Base-by-base conservation (phyloP, 2,329 filamentous ascomycete genomes). In the Alternaria brassicae region DNA sequence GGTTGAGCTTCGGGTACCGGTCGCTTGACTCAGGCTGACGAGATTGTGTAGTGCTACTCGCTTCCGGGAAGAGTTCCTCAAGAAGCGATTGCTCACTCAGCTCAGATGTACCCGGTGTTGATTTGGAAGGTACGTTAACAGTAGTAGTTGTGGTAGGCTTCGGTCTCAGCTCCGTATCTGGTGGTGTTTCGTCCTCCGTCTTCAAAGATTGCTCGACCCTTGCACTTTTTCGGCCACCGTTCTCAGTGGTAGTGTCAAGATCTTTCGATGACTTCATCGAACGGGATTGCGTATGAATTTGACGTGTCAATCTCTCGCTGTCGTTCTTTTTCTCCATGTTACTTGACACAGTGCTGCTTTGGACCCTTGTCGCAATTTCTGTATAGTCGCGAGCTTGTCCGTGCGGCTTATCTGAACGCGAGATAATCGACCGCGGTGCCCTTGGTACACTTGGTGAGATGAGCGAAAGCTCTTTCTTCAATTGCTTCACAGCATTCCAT, bases 51-150 rank as follows among this genome's bases (percentile, higher is more conserved):
- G 67, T 59, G 25, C 53, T 63, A 53, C 48, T 70, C 23, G 67
- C 81, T 64, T 85, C 83, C 5, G 86, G 85, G 64, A 88, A 88
- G 1, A 88, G 80, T 64, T 85, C 81, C 52, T 81, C 79, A 6
- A 82, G 70, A 48, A 83, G 73, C 4, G 80, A 79, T 28, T 72
- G 74, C 50, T 75, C 69, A 42, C 59, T 71, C 39, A 55, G 23
- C 45, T 57, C 63, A 10, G 47, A 50, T 2, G 36, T 52, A 27
- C 23, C 45, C 17, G 41, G 36, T 23, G 51, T 36, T 41, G 53
- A 39, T 51, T 56, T 57, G n/a, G 56, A n/a, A 13, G 36, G 34
- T 8, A 27, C 7, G 19, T n/a, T 25, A 17, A 27, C n/a, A 6
- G 28, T 21, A 39, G 19, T 17, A 17, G 23, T n/a, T 21, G 45